Conservation (phyloP, 768 basidiomycete genomes). For the Galerina marginata region DNA sequence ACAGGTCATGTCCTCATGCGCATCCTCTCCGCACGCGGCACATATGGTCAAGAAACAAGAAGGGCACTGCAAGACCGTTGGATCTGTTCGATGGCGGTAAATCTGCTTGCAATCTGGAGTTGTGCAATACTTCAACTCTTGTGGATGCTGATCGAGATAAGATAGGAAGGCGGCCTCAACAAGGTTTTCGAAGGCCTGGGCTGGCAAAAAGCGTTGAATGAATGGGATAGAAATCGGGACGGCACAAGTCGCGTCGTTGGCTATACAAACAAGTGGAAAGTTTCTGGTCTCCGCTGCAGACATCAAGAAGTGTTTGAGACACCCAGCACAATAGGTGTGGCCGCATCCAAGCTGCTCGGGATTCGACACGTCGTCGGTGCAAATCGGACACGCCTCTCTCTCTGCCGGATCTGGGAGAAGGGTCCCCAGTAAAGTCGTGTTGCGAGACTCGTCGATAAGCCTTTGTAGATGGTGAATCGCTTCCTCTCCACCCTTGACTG, state of each 20-base stretch:
- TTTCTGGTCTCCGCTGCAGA: conserved; percentile 44
- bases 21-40: conserved; percentile 50
- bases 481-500: conserved; percentile 61
- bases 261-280: conserved; percentile 72
- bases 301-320: conserved; percentile 51
- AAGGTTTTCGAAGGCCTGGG: conserved; percentile 55
- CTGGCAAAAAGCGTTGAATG: conserved; percentile 55
- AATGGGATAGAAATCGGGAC: conserved; percentile 55
- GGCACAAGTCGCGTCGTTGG: conserved; percentile 59
- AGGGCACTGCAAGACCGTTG: conserved; percentile 48
- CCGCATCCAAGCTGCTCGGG: conserved; percentile 52
- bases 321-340: conserved; percentile 55
- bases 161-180: conserved; percentile 59
- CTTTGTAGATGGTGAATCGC: conserved; percentile 51
- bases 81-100: conserved; percentile 45
- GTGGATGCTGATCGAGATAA: conserved; percentile 59
- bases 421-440: not conserved
- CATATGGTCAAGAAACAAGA: conserved; percentile 58
- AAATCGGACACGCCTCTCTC: conserved; percentile 55
- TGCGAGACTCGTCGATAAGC: conserved; percentile 47
- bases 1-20: conserved; percentile 59
- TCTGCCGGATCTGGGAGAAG: conserved; percentile 5
- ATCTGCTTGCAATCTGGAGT: conserved; percentile 76
- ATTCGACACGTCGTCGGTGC: conserved; percentile 48
- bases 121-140: conserved; percentile 68